Conservation (phyloP, 768 basidiomycete genomes). For the Cystobasidium ongulense region DNA sequence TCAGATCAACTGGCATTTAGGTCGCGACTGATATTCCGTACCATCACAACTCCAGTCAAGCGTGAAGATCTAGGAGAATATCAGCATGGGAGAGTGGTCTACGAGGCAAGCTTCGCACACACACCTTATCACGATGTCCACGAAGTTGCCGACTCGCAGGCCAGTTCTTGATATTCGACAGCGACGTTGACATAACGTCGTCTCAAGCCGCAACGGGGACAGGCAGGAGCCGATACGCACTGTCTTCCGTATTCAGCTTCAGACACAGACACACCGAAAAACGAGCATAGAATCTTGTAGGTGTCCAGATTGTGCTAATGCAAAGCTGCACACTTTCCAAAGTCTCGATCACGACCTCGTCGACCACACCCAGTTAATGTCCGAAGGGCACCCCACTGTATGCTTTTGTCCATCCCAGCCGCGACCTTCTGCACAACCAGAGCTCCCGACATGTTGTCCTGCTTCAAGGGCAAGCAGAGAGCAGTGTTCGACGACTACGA, state of each 20-base stretch:
- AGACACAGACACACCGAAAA: not conserved
- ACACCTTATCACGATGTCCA: constrained; percentile 28
- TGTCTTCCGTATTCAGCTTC: not conserved
- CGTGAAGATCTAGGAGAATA: not conserved
- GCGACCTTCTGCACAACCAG: not conserved
- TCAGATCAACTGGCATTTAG: not conserved
- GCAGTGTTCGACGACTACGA: not conserved
- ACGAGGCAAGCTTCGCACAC: not conserved
- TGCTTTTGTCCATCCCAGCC: not conserved
- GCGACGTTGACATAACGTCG: not conserved
- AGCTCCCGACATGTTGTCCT: not conserved
- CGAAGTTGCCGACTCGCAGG: constrained; percentile 7
- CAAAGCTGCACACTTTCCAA: not conserved
- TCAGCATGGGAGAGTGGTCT: not conserved
- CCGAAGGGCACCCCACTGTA: too few relatives aligned
- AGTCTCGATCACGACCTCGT: not conserved
- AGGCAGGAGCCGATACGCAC: too few relatives aligned
- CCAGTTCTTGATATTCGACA: constrained; percentile 24
- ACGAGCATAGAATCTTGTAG: not conserved
- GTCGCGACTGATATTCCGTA: not conserved
- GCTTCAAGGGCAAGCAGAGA: not conserved
- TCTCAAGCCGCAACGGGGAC: not conserved
- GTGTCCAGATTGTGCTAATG: not conserved
- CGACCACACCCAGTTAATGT: too few relatives aligned
- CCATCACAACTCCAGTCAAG: constrained; percentile 32